Evolutionary conservation across 371 early-diverging fungal genomes (phyloP), one percentile per base, ranked within the genome.

Genomic region (Batkoa obscura): DNA sequence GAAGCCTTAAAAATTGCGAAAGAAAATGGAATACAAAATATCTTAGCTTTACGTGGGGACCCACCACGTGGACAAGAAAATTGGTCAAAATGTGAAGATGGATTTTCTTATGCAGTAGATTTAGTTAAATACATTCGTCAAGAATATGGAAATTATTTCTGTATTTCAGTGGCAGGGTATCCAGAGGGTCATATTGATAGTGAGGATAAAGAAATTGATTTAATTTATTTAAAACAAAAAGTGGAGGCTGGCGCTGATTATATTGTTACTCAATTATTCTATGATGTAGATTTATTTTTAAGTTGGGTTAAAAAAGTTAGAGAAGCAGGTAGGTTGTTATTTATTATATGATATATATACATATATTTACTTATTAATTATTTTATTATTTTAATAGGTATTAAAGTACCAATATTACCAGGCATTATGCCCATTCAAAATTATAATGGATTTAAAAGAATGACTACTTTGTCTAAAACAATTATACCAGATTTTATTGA

Each of bases 391-490:
- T 23, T 23, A 23, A 23, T 56, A 4, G 85, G 86, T 31, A 79
- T 88, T 64, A 75, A 68, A 2, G 72, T 77, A 55, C 92, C 92
- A 15, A 86, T 91, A 48, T 64, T 91, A 55, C 88, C 92, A 1
- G 92, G 90, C 6, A 80, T 91, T 61, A 84, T 91, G 81, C 88
- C 89, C 35, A 89, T 91, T 59, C 88, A 88, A 68, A 80, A 66
- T 61, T 88, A 79, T 63, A 73, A 73, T 36, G 86, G 88, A 10
- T 88, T 91, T 70, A 76, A 78, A 58, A 70, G 87, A 57, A 84
- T 90, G 80, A 80, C 82, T 17, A 68, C 73, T 23, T 74, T 87
- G 48, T 78, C 79, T 65, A 81, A 85, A 62, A 86, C 86, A 50
- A 67, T 57, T 58, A 87, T 91, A 17, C 92, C 92, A 9, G 64